Base-by-base conservation (phyloP, 2,329 filamentous ascomycete genomes). In the Fusarium sp. region DNA sequence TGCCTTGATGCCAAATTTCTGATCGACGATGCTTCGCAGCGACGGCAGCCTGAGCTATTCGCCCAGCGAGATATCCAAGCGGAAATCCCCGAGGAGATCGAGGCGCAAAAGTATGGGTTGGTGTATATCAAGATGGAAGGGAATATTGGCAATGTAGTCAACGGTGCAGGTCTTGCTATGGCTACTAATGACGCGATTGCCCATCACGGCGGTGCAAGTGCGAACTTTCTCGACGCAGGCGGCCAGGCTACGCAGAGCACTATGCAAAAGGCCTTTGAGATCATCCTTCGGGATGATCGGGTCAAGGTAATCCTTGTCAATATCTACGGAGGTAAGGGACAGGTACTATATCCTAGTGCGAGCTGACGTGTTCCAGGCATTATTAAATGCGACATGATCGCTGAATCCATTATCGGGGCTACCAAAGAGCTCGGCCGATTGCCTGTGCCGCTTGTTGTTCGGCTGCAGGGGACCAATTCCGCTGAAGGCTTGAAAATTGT, bases 71-170 rank as follows among this genome's bases (percentile, higher is more conserved):
- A 61, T n/a, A 26, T 61, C 0, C 26, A 53, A 28, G 58, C 58
- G 0, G 58, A 61, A 9, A n/a, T 62, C 0, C 36, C 45, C 4
- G 63, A 62, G 12, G 56, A 65, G 45, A 18, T 53, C 4, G 56
- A 62, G 24, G 63, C 63, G 1, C 63, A 51, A 1, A 42, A 54
- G 24, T 55, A 65, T 8, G 63, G 63, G 8, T 3, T 65, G 26
- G 57, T 65, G 6, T 65, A 62, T 24, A 65, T 65, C 47, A 65
- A 65, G 28, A 62, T 65, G 36, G 56, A 61, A 8, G 63, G 63
- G 2, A 62, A 65, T 28, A 65, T 65, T 0, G 56, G 63, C 5
- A 65, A 65, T 30, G 63, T 65, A 5, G 63, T 65, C 0, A 65
- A 65, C 4, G 63, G 63, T 4, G 63, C 63, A 18, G 63, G 63